Conservation (phyloP, 768 basidiomycete species). For the Myochromella boudieri region DNA sequence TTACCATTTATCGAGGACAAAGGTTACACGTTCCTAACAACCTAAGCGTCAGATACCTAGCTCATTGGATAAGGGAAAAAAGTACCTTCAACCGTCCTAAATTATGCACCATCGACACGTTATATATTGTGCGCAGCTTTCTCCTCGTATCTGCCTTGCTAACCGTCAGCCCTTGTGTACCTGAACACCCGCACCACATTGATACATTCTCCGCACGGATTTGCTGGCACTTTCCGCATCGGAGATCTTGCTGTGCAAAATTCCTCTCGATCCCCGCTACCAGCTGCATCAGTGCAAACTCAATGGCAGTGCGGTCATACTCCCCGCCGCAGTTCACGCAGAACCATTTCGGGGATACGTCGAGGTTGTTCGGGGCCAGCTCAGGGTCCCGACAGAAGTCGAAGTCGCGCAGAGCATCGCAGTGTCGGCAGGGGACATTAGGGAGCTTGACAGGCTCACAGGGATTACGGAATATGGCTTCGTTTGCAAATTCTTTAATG, state of each 20-base stretch:
- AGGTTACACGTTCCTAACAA: conserved; percentile 45
- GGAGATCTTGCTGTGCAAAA: conserved; percentile 87
- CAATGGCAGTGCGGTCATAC: conserved; percentile 87
- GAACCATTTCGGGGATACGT: conserved; percentile 59
- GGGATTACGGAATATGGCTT: conserved; percentile 88
- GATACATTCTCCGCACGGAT: conserved; percentile 88
- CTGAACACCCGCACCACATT: conserved; percentile 85
- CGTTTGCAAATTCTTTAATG: conserved; percentile 81
- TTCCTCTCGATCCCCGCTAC: conserved; percentile 67
- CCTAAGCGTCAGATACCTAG: neutral
- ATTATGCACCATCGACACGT: conserved; percentile 76
- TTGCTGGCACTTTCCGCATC: conserved; percentile 87
- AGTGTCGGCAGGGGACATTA: conserved; percentile 87
- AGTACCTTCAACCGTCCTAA: conserved; percentile 64
- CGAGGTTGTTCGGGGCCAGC: conserved; percentile 58
- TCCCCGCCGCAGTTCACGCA: conserved; percentile 78
- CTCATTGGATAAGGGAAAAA: neutral
- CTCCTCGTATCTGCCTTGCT: conserved; percentile 72
- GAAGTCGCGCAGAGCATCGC: conserved; percentile 84
- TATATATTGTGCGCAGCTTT: conserved; percentile 78
- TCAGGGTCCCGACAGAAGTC: conserved; percentile 95
- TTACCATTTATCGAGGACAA: conserved; percentile 42
- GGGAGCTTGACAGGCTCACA: conserved; percentile 84
- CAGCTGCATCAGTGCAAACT: conserved; percentile 80
- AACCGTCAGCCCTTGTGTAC: conserved; percentile 71